phyloP scores from a whole-genome alignment of 345 rosid species.

The Eutrema heterophyllum region DNA sequence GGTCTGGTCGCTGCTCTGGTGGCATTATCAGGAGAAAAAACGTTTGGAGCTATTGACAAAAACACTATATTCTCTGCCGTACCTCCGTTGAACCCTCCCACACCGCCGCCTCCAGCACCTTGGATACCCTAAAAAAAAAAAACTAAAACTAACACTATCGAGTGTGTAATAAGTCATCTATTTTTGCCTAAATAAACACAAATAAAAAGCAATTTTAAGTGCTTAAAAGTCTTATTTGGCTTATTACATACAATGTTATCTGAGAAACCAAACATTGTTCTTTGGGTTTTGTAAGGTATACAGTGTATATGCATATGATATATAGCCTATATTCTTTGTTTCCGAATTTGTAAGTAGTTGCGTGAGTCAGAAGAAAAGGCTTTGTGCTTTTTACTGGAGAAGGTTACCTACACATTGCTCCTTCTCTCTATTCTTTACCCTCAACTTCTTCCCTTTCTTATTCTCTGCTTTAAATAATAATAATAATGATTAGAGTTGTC shows the following conservation, averaged over 20 bases:
- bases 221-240: not conserved
- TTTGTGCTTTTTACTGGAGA: not conserved
- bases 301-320: not conserved
- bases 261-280: conserved; percentile 1
- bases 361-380: conserved; percentile 16
- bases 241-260: not conserved
- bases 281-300: not conserved
- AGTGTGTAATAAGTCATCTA: conserved; percentile 14
- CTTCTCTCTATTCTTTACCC: conserved; percentile 28
- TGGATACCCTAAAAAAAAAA: conserved; percentile 64
- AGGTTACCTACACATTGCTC: conserved; percentile 12
- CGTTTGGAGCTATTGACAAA: conserved; percentile 51
- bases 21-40: conserved; percentile 67
- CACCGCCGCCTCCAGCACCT: conserved; percentile 96
- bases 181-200: not conserved
- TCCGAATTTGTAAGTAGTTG: not conserved
- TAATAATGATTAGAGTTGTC: conserved; percentile 13
- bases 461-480: conserved; percentile 21
- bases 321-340: not conserved
- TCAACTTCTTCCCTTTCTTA: conserved; percentile 6
- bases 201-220: not conserved
- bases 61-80: conserved; percentile 84
- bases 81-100: conserved; percentile 71
- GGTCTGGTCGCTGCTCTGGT: conserved; percentile 90
- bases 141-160: not conserved